Evolutionary conservation across 1,284 basidiomycete genomes (phyloP).

Genomic region (Apiotrichum mycotoxinovorans): DNA sequence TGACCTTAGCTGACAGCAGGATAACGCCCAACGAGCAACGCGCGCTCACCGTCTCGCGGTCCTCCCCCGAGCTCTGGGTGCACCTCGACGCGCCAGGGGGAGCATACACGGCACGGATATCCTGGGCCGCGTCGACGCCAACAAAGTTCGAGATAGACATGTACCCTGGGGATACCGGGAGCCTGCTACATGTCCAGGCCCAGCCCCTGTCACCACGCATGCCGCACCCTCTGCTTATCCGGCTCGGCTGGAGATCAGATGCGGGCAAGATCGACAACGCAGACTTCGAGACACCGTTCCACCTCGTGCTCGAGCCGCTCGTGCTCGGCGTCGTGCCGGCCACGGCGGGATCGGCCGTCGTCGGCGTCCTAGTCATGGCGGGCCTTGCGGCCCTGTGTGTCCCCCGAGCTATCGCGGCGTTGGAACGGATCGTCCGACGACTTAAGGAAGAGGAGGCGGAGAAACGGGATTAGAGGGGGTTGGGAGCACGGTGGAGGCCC

Average conservation of each 20-base stretch:
- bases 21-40: neutral
- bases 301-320: conserved; percentile 38
- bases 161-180: neutral
- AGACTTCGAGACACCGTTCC: conserved; percentile 22
- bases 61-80: conserved; percentile 19
- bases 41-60: conserved; percentile 13
- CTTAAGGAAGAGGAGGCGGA: neutral
- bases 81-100: conserved; percentile 12
- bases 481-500: no score
- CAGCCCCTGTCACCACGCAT: conserved; percentile 25
- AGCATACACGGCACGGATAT: conserved; percentile 37
- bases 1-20: neutral
- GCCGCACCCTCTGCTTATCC: conserved; percentile 15
- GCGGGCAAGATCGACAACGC: neutral
- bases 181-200: conserved; percentile 20
- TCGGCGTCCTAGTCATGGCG: conserved; percentile 16
- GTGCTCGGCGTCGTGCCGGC: conserved; percentile 32
- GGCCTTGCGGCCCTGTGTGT: neutral
- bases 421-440: neutral
- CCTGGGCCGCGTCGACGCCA: conserved; percentile 37
- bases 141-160: conserved; percentile 11
- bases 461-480: no score
- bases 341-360: conserved; percentile 28
- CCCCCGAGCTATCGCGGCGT: neutral
- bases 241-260: neutral